phyloP scores from a whole-genome alignment of 331 rosid species.

The Pyrus hybrid region DNA sequence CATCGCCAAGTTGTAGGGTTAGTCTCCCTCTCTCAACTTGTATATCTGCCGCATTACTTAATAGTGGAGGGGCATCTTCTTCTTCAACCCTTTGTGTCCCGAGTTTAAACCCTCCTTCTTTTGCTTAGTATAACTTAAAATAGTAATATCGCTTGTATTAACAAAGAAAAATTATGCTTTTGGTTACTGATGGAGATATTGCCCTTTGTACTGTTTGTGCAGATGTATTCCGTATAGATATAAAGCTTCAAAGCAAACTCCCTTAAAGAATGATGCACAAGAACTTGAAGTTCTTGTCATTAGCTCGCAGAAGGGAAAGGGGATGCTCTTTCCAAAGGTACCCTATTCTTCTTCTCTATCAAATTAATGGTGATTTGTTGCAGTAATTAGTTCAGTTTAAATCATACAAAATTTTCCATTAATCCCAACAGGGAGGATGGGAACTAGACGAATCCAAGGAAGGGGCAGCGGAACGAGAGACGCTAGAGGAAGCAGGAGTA shows the following conservation, averaged over 20 bases:
- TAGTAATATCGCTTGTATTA: too few species aligned
- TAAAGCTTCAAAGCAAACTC: constrained; percentile 23
- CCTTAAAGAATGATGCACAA: constrained; percentile 19
- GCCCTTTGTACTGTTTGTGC: constrained; percentile 14
- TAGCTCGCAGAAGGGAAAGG: constrained; percentile 83
- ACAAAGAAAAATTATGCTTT: background rate
- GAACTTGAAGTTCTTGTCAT: constrained; percentile 83
- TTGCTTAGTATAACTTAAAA: too few species aligned
- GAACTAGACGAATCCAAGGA: constrained; percentile 75
- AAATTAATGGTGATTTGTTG: background rate
- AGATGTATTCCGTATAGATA: constrained; percentile 90
- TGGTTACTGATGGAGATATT: background rate
- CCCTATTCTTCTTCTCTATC: background rate
- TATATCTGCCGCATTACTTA: background rate
- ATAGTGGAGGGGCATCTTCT: too few species aligned
- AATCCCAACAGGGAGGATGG: constrained; percentile 77
- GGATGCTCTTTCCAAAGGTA: constrained; percentile 92
- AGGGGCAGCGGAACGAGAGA: constrained; percentile 86
- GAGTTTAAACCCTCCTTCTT: too few species aligned
- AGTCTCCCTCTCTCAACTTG: constrained; percentile 17
- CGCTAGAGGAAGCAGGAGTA: constrained; percentile 90
- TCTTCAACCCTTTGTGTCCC: too few species aligned
- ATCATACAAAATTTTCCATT: background rate
- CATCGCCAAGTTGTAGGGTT: constrained; percentile 98
- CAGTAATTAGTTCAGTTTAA: background rate